These are phyloP conservation scores for Pyricularia sp. DNA, from an alignment of 2,329 filamentous ascomycete genomes.

Conservation along the genomic window DNA sequence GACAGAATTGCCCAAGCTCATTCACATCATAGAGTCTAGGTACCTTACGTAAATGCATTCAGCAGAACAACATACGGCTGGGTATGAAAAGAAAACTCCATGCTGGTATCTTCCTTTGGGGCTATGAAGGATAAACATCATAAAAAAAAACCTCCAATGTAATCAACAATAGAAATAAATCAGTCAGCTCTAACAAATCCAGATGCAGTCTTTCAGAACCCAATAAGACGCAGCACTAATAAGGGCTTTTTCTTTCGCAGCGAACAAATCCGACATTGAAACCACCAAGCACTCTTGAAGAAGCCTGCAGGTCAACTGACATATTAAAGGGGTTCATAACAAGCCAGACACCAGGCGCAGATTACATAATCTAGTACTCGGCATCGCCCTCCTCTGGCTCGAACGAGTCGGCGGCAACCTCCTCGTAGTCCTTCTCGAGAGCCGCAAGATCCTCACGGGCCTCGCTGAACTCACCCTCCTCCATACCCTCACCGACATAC, in stretches of 20 bases:
- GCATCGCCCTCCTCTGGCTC: constrained; percentile 49
- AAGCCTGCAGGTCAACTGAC: neutral
- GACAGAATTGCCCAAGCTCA: neutral
- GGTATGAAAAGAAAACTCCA: neutral
- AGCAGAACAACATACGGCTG: neutral
- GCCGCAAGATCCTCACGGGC: constrained; percentile 77
- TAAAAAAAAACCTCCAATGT: neutral
- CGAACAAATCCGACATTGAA: neutral
- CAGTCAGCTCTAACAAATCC: neutral
- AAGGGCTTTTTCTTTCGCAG: neutral
- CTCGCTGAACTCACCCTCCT: constrained; percentile 82
- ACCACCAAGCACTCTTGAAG: neutral
- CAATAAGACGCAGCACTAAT: neutral
- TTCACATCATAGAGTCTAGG: too few species aligned
- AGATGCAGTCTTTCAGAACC: neutral
- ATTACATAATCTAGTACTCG: constrained; percentile 56
- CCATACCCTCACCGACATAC: constrained; percentile 85
- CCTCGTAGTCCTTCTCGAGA: constrained; percentile 77
- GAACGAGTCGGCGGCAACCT: constrained; percentile 63
- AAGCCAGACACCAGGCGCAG: neutral
- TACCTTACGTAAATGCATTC: neutral
- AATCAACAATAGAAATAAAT: neutral
- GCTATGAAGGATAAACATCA: neutral
- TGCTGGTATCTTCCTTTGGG: neutral
- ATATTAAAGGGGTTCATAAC: neutral